phyloP scores from a whole-genome alignment of 2,329 filamentous ascomycete genomes.

The Pezicula radicicola region DNA sequence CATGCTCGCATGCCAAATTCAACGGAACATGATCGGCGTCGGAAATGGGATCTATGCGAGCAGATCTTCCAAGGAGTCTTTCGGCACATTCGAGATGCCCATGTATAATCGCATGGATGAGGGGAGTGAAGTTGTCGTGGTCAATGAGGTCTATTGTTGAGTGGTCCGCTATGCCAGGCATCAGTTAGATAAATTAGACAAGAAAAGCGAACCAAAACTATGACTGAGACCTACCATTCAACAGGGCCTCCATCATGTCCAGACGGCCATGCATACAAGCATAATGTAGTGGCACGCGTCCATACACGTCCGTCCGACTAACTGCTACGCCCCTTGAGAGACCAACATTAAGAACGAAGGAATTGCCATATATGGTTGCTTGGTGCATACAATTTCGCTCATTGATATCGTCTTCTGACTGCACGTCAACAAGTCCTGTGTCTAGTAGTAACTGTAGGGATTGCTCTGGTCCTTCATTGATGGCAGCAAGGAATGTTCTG shows the following conservation, averaged over 20 bases:
- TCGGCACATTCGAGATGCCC: conserved; percentile 78
- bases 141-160: conserved; percentile 84
- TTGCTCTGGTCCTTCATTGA: conserved; percentile 78
- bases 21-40: conserved; percentile 91
- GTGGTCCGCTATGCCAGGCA: conserved; percentile 50
- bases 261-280: conserved; percentile 91
- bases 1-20: conserved; percentile 93
- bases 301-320: conserved; percentile 85
- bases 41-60: conserved; percentile 81
- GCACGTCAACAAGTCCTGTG: conserved; percentile 81
- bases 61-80: conserved; percentile 70
- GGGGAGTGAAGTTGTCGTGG: conserved; percentile 93
- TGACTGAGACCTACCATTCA: conserved; percentile 49
- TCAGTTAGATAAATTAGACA: conserved; percentile 4
- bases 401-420: conserved; percentile 95
- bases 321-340: conserved; percentile 75
- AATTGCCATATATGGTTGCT: conserved; percentile 89
- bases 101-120: conserved; percentile 94
- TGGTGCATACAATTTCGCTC: conserved; percentile 96
- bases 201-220: background rate
- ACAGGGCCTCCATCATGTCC: conserved; percentile 74
- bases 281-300: conserved; percentile 89
- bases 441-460: conserved; percentile 75
- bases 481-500: conserved; percentile 83
- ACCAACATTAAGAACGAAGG: conserved; percentile 72